Base-by-base conservation (phyloP, 495 filamentous ascomycete species). In the Tuber indicum region DNA sequence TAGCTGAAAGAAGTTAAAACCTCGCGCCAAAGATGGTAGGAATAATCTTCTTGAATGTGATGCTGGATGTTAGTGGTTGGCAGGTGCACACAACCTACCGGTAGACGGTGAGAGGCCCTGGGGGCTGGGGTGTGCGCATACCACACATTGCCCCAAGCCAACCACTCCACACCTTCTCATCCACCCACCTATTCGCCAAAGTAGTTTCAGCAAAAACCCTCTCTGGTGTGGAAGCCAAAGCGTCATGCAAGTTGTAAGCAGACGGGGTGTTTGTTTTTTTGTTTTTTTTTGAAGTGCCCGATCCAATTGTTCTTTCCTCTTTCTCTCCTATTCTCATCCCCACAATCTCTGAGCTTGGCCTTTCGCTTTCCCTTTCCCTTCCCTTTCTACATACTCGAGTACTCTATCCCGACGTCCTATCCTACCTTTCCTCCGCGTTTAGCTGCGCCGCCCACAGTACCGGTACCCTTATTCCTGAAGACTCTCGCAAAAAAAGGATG, bases 401-500 rank as follows among this genome's bases (percentile, higher is more conserved):
- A n/a, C 58, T 36, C 58, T 66, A 36, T 36, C 58, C 26, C 32
- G 58, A 66, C 26, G 58, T 19, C 58, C 26, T 66, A 58, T 58
- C 52, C 52, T 26, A 14, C 52, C 52, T 26, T 36, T 66, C 58
- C 58, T 36, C n/a, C 58, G 36, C 58, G 12, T 36, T 36, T 17
- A 66, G 58, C 58, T 66, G 58, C 58, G 58, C 58, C 58, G 26
- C 58, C 58, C 32, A 66, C 58, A 3, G 58, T 36, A 16, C 14
- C 58, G 0, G 58, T 36, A 16, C 26, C 36, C 6, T 36, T 66
- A 26, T 66, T 19, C 16, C 58, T 36, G 58, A 66, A 66, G 32
- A 8, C 58, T 49, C 71, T 72, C 66, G 43, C 58, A 66, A 75
- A 80, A 45, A 58, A 70, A 71, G 75, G 74, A 80, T 76, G 78